Conservation (phyloP, 768 basidiomycete genomes). For the Obba rivulosa region DNA sequence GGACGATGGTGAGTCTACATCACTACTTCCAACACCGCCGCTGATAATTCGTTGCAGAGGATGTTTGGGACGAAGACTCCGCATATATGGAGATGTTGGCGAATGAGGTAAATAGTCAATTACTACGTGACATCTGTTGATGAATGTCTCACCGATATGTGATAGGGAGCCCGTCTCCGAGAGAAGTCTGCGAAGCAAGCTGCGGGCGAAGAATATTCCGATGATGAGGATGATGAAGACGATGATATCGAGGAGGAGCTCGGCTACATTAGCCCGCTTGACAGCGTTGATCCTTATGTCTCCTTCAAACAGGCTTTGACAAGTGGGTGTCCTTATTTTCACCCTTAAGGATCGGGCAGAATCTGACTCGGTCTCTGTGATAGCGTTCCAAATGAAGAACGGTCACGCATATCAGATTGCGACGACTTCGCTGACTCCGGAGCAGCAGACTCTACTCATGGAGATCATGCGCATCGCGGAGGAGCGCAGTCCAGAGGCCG, state of each 20-base stretch:
- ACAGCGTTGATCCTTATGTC: constrained; percentile 70
- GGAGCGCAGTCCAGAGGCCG: constrained; percentile 18
- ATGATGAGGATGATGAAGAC: constrained; percentile 36
- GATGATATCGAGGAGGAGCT: constrained; percentile 79
- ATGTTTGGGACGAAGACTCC: constrained; percentile 88
- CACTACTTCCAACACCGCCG: not conserved
- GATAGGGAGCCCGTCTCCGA: constrained; percentile 67
- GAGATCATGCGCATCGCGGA: constrained; percentile 78
- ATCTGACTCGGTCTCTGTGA: constrained; percentile 4
- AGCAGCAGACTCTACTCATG: constrained; percentile 79
- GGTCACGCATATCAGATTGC: constrained; percentile 60
- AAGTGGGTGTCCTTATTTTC: constrained; percentile 37
- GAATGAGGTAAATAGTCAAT: constrained; percentile 50
- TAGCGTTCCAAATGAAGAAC: constrained; percentile 77
- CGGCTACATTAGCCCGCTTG: constrained; percentile 80
- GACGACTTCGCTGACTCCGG: constrained; percentile 65
- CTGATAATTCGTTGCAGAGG: constrained; percentile 40
- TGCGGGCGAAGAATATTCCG: constrained; percentile 28
- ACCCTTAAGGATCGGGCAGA: no score
- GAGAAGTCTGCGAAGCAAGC: constrained; percentile 42
- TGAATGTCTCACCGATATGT: constrained; percentile 1
- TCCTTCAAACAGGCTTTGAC: constrained; percentile 77
- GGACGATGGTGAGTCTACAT: constrained; percentile 47
- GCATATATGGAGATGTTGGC: constrained; percentile 86
- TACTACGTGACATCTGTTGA: not conserved